These are phyloP conservation scores for Metarhizium guizhouense DNA, from an alignment of 2,329 filamentous ascomycete genomes.

Conservation along the genomic window DNA sequence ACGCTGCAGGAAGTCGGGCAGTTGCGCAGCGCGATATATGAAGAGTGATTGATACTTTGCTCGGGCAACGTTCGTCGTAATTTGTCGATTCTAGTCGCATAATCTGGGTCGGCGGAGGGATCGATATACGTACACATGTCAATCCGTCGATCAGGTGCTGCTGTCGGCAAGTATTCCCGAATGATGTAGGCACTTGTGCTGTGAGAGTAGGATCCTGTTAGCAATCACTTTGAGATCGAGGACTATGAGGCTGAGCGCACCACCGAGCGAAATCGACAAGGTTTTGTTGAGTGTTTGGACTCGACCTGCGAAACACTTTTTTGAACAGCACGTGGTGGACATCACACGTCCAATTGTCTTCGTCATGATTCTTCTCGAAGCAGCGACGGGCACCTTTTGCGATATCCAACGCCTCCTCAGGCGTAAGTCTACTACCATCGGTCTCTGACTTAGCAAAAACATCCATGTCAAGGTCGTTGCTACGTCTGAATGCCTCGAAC, in stretches of 20 bases:
- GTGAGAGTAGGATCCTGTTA: not conserved
- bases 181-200: not conserved
- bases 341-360: not conserved
- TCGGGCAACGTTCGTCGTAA: not conserved
- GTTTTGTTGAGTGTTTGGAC: not conserved
- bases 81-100: not conserved
- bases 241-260: not conserved
- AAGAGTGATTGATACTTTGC: slow-evolving; percentile 12
- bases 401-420: not conserved
- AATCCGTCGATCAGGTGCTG: not conserved
- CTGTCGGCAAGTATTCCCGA: not conserved
- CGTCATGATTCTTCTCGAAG: not conserved
- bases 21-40: slow-evolving; percentile 7
- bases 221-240: not conserved
- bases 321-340: not conserved
- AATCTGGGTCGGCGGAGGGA: not conserved
- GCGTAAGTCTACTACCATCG: not conserved
- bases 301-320: not conserved
- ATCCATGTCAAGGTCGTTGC: not conserved
- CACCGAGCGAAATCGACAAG: not conserved
- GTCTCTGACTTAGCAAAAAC: not conserved
- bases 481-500: not conserved
- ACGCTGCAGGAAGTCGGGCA: slow-evolving; percentile 11
- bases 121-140: slow-evolving; percentile 9
- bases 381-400: not conserved